These are phyloP conservation scores for Trichoderma asperelloides DNA, from an alignment of 495 filamentous ascomycete species.

Conservation along the genomic window DNA sequence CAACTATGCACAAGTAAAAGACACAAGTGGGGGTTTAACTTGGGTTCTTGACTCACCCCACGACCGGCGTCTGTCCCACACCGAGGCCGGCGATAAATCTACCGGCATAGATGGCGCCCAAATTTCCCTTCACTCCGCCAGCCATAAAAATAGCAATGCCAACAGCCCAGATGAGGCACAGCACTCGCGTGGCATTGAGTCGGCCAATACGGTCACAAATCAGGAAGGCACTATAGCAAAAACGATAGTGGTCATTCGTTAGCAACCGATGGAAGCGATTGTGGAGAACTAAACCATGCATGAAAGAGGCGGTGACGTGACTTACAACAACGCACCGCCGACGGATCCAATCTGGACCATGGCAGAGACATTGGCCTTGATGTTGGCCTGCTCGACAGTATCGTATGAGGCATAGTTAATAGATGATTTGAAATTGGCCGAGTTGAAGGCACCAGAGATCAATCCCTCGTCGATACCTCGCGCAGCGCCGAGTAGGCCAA, in stretches of 20 bases:
- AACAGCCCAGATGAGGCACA: slow-evolving; percentile 57
- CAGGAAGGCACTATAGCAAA: slow-evolving; percentile 42
- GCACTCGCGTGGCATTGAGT: slow-evolving; percentile 58
- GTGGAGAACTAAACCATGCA: background rate
- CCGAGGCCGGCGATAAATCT: slow-evolving; percentile 61
- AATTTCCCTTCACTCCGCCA: slow-evolving; percentile 41
- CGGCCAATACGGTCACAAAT: slow-evolving; percentile 61
- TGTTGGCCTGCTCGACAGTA: slow-evolving; percentile 47
- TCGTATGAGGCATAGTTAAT: slow-evolving; percentile 49
- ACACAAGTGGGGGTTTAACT: background rate
- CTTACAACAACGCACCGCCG: slow-evolving; percentile 51
- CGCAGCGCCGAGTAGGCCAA: slow-evolving; percentile 62
- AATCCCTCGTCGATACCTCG: slow-evolving; percentile 66
- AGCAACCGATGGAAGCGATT: background rate
- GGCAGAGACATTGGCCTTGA: slow-evolving; percentile 59
- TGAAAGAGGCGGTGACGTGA: slow-evolving; percentile 10
- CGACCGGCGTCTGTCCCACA: slow-evolving; percentile 58
- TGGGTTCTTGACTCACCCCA: slow-evolving; percentile 27
- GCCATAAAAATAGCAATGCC: slow-evolving; percentile 60
- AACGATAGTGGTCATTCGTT: background rate
- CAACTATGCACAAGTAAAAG: background rate
- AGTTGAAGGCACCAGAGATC: slow-evolving; percentile 58
- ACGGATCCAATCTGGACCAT: slow-evolving; percentile 68
- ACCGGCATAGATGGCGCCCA: slow-evolving; percentile 57
- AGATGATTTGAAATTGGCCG: slow-evolving; percentile 49